Conservation (phyloP, 2,329 filamentous ascomycete species). For the Colletotrichum australisinense region DNA sequence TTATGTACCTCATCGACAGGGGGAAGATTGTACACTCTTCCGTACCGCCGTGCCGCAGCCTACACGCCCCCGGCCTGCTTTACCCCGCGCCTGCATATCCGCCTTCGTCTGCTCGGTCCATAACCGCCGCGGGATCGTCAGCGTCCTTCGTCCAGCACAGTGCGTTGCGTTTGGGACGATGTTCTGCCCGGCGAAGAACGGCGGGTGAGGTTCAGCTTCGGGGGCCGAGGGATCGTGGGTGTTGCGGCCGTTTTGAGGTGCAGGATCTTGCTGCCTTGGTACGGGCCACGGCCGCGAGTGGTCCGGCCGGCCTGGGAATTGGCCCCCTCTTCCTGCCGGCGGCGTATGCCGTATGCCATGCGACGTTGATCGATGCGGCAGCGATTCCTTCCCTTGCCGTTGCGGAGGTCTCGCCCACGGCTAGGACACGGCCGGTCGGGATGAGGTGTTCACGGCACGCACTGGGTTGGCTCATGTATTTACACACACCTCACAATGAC, state of each 20-base stretch:
- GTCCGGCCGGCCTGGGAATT: background rate
- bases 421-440: background rate
- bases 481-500: background rate
- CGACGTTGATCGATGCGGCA: conserved; percentile 15
- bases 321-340: background rate
- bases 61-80: background rate
- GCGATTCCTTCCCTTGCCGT: background rate
- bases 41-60: background rate
- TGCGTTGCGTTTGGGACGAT: background rate
- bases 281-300: background rate
- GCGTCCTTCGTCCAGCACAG: conserved; percentile 4
- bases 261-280: conserved; percentile 1
- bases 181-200: background rate
- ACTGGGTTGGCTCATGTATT: background rate
- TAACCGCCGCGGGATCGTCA: background rate
- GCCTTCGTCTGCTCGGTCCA: background rate
- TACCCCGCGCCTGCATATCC: conserved; percentile 12
- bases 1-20: conserved; percentile 17
- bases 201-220: background rate
- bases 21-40: background rate
- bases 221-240: background rate
- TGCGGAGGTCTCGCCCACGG: background rate
- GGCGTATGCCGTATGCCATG: conserved; percentile 14
- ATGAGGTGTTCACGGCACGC: background rate
- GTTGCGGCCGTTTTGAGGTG: background rate